Conservation (phyloP, 768 basidiomycete species). For the Tulasnella calospora region DNA sequence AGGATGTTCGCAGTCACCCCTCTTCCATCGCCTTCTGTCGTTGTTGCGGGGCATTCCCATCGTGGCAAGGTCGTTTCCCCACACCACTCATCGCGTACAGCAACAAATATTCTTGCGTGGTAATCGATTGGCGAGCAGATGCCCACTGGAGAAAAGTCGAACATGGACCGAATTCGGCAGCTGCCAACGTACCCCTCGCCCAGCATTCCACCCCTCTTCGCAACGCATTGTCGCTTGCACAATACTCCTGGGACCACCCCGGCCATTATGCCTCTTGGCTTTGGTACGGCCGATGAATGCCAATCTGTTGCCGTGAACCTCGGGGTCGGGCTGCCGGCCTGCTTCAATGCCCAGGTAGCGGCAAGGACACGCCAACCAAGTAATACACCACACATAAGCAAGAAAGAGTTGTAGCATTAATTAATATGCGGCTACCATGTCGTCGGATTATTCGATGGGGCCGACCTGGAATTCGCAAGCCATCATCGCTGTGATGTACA, state of each 20-base stretch:
- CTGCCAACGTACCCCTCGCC: background rate
- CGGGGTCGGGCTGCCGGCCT: background rate
- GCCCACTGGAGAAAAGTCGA: background rate
- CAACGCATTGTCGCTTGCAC: background rate
- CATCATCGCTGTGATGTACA: background rate
- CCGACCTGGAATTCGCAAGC: background rate
- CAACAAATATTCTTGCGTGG: background rate
- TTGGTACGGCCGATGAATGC: background rate
- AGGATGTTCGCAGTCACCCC: background rate
- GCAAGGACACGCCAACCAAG: background rate
- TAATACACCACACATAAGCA: background rate
- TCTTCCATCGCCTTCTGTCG: constrained; percentile 1
- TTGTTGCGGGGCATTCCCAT: constrained; percentile 11
- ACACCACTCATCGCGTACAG: constrained; percentile 9
- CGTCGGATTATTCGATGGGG: background rate
- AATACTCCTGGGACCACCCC: background rate
- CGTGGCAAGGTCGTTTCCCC: constrained; percentile 8
- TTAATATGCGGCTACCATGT: background rate
- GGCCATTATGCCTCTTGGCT: background rate
- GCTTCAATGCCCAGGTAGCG: background rate
- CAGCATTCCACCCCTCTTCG: background rate
- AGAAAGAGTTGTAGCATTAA: background rate
- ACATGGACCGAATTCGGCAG: background rate
- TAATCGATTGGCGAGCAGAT: background rate
- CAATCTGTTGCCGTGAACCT: background rate